Evolutionary conservation across 306 rosid genomes (phyloP), one percentile per base, ranked within the genome.

Genomic region (Canavalia ensiformis): DNA sequence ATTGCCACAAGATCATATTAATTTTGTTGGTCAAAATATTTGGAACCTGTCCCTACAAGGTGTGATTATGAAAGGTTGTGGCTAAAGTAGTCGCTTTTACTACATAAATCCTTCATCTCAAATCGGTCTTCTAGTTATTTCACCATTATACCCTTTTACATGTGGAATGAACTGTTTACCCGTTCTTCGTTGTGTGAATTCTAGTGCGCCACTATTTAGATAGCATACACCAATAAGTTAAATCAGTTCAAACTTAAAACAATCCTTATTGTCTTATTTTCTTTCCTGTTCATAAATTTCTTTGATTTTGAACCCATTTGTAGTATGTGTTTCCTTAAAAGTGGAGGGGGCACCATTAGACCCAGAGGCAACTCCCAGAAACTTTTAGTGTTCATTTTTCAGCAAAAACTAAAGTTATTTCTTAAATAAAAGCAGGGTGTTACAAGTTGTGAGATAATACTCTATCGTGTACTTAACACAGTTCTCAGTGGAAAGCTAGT

Each of bases 11-110:
- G 42, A 12, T 60, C 35, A 75, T 46, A 45, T 30, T 58, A 29
- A 46, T n/a, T 46, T 44, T 33, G 41, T 46, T 49, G 80, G 47
- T 75, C 25, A 59, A 58, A 46, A 31, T 44, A 58, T 58, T 60
- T 3, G 1, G 30, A 34, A 29, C 58, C 3, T 74, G 56, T 75
- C 58, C 42, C 79, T 75, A 6, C 54, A 18, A 58, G 42, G 57
- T 11, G 42, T 58, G 10, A 59, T 74, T 56, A 55, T 29, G 10
- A 29, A 73, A 57, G 55, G 55, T 29, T 6, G 68, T 73, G 51
- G 51, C 79, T 29, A 58, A 44, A 59, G 2, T 42, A 37, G 59
- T 69, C 39, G 10, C 39, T 73, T 41, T 55, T 11, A 34, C 34
- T 4, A 2, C 35, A 25, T 10, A 28, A 5, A 55, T 50, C 41